Percentiles rank a stretch among this genome's conserved stretches.
These are phyloP conservation scores for Paulownia fortunei DNA, from an alignment of 257 asterid genomes.

Conservation along the genomic window DNA sequence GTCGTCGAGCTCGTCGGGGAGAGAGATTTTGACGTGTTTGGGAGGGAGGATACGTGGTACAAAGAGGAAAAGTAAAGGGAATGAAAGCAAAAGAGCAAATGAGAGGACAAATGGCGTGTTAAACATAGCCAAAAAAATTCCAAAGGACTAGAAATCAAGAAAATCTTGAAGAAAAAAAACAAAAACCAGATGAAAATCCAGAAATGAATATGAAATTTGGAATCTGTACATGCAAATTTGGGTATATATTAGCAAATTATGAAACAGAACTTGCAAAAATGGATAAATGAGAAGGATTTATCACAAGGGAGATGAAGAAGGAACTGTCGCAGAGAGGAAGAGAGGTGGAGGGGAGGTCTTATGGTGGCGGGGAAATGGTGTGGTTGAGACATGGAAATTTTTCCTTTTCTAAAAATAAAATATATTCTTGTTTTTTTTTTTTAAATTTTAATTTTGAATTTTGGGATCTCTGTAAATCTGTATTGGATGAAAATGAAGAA, in stretches of 20 bases:
- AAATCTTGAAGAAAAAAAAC: not conserved
- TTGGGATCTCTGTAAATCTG: no score
- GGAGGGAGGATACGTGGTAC: conserved; percentile 57
- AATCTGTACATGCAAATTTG: not conserved
- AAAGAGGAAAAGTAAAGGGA: conserved; percentile 56
- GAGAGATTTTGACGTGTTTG: conserved; percentile 42
- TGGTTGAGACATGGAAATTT: no score
- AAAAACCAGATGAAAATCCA: not conserved
- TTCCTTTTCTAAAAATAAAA: no score
- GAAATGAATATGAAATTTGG: not conserved
- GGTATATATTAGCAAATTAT: not conserved
- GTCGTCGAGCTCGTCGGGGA: conserved; percentile 73
- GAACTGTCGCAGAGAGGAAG: no score
- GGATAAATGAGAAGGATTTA: no score
- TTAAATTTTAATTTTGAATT: no score
- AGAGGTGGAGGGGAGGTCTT: no score
- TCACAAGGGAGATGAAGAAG: no score
- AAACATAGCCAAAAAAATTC: conserved; percentile 43
- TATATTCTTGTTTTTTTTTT: no score
- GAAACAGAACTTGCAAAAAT: not conserved
- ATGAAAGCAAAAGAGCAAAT: conserved; percentile 52
- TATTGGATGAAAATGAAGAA: no score
- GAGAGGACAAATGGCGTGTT: conserved; percentile 50
- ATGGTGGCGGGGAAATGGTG: no score
- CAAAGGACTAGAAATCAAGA: not conserved